Evolutionary conservation across 805 yeast genomes (phyloP).

Genomic region (Wickerhamiella galacta): DNA sequence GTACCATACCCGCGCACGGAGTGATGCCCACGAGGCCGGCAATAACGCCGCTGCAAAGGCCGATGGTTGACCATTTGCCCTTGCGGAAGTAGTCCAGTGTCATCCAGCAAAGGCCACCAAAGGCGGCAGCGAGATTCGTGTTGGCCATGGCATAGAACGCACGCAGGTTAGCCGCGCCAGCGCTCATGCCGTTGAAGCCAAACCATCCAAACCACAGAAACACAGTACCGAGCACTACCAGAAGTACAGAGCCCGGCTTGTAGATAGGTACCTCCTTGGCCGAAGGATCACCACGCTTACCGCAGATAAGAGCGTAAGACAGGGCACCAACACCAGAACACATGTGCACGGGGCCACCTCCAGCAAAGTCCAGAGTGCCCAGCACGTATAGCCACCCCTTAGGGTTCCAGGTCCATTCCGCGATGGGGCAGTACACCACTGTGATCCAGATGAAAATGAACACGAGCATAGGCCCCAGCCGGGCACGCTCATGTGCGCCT

Average conservation of each 20-base stretch:
- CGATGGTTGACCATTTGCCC: conserved; percentile 90
- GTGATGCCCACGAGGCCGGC: conserved; percentile 92
- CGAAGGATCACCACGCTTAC: conserved; percentile 74
- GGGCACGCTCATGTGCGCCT: conserved; percentile 95
- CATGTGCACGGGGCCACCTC: conserved; percentile 97
- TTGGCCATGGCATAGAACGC: conserved; percentile 88
- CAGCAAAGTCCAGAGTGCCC: conserved; percentile 91
- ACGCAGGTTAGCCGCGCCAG: conserved; percentile 84
- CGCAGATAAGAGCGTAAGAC: conserved; percentile 80
- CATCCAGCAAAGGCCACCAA: conserved; percentile 92
- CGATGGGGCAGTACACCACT: conserved; percentile 87
- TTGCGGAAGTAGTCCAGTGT: conserved; percentile 72
- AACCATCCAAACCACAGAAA: conserved; percentile 99
- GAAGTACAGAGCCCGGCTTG: conserved; percentile 84
- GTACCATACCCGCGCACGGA: conserved; percentile 93
- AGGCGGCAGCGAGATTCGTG: conserved; percentile 86
- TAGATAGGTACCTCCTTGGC: conserved; percentile 63
- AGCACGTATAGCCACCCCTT: conserved; percentile 74
- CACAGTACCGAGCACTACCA: conserved; percentile 82
- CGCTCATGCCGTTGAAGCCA: conserved; percentile 96
- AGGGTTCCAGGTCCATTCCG: conserved; percentile 95
- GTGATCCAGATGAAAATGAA: conserved; percentile 90
- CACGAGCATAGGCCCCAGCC: conserved; percentile 92
- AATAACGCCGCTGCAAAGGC: conserved; percentile 81
- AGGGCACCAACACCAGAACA: conserved; percentile 88